phyloP scores from a whole-genome alignment of 2,329 filamentous ascomycete genomes.

The Shiraia sp. region DNA sequence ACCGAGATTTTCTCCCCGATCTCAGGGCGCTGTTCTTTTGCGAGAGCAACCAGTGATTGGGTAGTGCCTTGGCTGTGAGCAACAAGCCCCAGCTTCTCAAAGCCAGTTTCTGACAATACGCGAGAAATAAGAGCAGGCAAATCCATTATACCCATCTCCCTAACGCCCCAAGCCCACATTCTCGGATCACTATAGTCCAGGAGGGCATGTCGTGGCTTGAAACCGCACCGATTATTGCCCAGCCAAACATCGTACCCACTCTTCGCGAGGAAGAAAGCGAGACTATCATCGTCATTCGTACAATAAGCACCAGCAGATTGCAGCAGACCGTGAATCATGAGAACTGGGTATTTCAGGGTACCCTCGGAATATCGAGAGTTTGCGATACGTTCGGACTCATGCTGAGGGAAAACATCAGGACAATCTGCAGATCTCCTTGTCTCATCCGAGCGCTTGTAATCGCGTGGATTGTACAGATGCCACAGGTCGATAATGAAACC shows the following conservation, averaged over 20 bases:
- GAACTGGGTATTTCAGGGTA: slow-evolving; percentile 74
- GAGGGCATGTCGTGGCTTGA: slow-evolving; percentile 73
- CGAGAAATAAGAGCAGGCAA: slow-evolving; percentile 78
- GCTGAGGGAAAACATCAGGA: slow-evolving; percentile 63
- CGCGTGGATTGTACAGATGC: slow-evolving; percentile 84
- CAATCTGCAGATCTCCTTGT: slow-evolving; percentile 59
- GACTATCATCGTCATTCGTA: slow-evolving; percentile 83
- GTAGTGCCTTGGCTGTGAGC: slow-evolving; percentile 92
- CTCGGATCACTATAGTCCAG: slow-evolving; percentile 76
- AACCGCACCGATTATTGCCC: slow-evolving; percentile 90
- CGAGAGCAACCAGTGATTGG: slow-evolving; percentile 82
- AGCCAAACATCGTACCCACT: slow-evolving; percentile 94
- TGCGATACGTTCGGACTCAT: slow-evolving; percentile 23
- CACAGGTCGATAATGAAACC: slow-evolving; percentile 88
- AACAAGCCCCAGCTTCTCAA: slow-evolving; percentile 79
- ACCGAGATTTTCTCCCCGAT: slow-evolving; percentile 81
- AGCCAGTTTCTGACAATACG: slow-evolving; percentile 80
- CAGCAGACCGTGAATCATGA: slow-evolving; percentile 85
- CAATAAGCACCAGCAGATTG: slow-evolving; percentile 90
- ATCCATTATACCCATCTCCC: slow-evolving; percentile 90
- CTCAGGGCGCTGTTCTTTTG: slow-evolving; percentile 86
- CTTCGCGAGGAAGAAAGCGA: slow-evolving; percentile 92
- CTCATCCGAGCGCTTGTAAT: slow-evolving; percentile 61
- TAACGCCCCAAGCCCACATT: slow-evolving; percentile 97
- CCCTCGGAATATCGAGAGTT: slow-evolving; percentile 36